Conservation (phyloP, 441 rosid genomes). For the Brassica hybrid region DNA sequence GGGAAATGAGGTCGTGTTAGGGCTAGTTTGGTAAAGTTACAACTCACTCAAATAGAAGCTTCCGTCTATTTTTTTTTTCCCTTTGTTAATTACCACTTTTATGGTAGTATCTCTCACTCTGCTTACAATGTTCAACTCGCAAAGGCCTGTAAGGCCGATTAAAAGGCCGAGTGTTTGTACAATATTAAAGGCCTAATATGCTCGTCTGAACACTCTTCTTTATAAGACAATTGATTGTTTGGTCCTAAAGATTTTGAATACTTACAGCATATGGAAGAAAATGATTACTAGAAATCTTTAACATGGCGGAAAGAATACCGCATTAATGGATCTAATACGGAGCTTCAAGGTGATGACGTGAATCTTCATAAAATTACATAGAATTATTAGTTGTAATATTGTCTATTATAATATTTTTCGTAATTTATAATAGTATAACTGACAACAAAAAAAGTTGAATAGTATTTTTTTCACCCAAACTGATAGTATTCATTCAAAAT, state of each 20-base stretch:
- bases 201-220: not conserved
- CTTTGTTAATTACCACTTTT: too few relatives aligned
- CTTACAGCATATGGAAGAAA: not conserved
- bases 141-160: not conserved
- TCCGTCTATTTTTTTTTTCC: not conserved
- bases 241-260: not conserved
- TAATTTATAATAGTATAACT: too few relatives aligned
- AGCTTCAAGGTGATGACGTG: not conserved
- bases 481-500: too few relatives aligned
- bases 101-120: not conserved
- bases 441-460: too few relatives aligned
- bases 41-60: not conserved
- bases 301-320: not conserved
- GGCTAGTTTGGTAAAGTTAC: conserved; percentile 17
- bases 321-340: not conserved
- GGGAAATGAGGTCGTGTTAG: not conserved
- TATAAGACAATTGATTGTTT: not conserved
- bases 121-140: too few relatives aligned
- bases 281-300: not conserved
- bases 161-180: not conserved
- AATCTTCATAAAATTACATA: not conserved
- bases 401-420: too few relatives aligned
- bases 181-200: not conserved
- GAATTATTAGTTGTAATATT: not conserved
- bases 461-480: too few relatives aligned